Conservation (phyloP, 148 eudicot species). For the Polygonum maritimum region DNA sequence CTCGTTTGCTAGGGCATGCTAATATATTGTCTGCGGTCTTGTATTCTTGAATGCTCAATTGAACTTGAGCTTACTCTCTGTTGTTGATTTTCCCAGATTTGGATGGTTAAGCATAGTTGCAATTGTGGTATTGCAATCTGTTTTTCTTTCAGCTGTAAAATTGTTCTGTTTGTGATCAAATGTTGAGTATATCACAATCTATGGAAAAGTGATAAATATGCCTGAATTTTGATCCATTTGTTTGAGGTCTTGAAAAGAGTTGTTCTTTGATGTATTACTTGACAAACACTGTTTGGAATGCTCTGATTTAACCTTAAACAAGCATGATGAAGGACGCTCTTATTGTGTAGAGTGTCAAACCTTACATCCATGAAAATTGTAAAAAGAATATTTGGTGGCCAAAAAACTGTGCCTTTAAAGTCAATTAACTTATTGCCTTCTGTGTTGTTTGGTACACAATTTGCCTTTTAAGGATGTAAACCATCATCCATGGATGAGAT, state of each 20-base stretch:
- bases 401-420: background rate
- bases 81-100: background rate
- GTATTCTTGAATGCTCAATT: conserved; percentile 3
- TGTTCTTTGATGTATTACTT: too few species aligned
- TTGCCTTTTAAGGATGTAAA: background rate
- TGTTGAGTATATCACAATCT: background rate
- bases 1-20: background rate
- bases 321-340: background rate
- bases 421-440: background rate
- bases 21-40: background rate
- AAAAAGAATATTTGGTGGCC: background rate
- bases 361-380: too few species aligned
- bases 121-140: background rate
- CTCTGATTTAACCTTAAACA: background rate
- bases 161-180: background rate
- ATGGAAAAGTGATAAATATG: background rate
- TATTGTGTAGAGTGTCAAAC: background rate
- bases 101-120: background rate
- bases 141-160: background rate
- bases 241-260: background rate
- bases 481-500: background rate
- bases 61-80: background rate
- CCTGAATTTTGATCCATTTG: background rate
- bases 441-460: background rate
- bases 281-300: background rate